A percentile compares a stretch with the other conserved stretches of the same genome.
Conservation (phyloP, 176 grass and related monocot genomes). For the Triticum dicoccoides region DNA sequence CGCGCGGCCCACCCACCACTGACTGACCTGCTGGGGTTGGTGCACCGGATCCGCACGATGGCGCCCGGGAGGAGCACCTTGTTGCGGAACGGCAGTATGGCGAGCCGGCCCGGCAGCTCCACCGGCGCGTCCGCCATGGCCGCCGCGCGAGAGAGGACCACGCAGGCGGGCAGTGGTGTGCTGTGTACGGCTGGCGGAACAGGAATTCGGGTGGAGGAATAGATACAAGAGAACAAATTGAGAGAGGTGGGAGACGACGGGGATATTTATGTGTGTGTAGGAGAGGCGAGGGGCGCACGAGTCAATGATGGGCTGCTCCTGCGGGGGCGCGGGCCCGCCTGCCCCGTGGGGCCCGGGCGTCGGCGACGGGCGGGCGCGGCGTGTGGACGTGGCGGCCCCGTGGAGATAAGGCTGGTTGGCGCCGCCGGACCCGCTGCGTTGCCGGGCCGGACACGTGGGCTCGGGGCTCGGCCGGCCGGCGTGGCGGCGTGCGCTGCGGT, state of each 20-base stretch:
- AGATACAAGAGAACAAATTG: not conserved
- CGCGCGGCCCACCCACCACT: not conserved
- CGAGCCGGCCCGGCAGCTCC: constrained; percentile 80
- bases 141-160: not conserved
- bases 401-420: constrained; percentile 8
- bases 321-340: constrained; percentile 6
- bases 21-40: constrained; percentile 83
- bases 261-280: constrained; percentile 26
- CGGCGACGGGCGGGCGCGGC: not conserved
- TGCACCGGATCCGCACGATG: constrained; percentile 95
- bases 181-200: constrained; percentile 5
- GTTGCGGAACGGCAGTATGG: constrained; percentile 94
- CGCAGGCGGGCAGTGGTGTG: not conserved
- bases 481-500: not conserved
- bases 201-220: not conserved
- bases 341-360: not conserved
- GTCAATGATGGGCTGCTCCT: constrained; percentile 11
- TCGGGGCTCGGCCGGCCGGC: not conserved
- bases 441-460: too few relatives aligned
- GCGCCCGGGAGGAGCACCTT: constrained; percentile 92
- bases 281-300: not conserved
- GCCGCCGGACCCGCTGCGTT: constrained; percentile 2
- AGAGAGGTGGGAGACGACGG: constrained; percentile 26
- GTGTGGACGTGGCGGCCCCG: constrained; percentile 17
- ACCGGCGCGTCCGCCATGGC: constrained; percentile 70